phyloP scores from a whole-genome alignment of 352 stramenopile species.

The Globisporangium paroecandrum region DNA sequence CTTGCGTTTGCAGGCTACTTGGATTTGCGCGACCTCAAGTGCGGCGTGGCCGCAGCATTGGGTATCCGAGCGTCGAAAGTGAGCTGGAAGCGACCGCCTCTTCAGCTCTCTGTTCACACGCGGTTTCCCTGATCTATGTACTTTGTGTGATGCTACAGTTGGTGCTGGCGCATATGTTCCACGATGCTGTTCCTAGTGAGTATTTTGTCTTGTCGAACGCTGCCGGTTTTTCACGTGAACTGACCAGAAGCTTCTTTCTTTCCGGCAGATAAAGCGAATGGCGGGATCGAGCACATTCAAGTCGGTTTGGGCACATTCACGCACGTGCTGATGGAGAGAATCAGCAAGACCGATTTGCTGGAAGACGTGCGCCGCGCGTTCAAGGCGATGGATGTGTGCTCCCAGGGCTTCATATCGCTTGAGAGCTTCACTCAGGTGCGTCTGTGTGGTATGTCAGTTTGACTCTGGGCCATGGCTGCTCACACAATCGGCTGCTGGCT shows the following conservation, averaged over 20 bases:
- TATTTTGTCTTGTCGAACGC: background rate
- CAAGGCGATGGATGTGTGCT: conserved; percentile 59
- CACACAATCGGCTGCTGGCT: background rate
- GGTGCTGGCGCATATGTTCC: conserved; percentile 61
- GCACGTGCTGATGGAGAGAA: conserved; percentile 28
- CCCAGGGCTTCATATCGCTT: conserved; percentile 62
- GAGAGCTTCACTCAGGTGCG: conserved; percentile 45
- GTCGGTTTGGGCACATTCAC: conserved; percentile 28
- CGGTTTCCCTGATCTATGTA: background rate
- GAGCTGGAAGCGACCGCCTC: background rate
- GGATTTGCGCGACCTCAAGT: conserved; percentile 53
- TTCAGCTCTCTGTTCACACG: background rate
- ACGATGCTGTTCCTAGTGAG: conserved; percentile 12
- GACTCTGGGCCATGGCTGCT: background rate
- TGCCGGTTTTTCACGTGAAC: background rate
- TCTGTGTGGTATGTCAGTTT: background rate
- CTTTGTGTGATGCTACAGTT: conserved; percentile 26
- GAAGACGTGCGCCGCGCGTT: conserved; percentile 55
- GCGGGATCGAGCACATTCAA: conserved; percentile 17
- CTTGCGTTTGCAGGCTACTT: conserved; percentile 32
- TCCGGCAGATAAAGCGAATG: background rate
- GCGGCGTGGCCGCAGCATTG: conserved; percentile 54
- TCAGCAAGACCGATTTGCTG: conserved; percentile 45
- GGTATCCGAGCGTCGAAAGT: conserved; percentile 67
- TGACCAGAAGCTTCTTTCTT: background rate